Conservation (phyloP, 371 early-diverging fungal species). For the Syncephalastrum sp. region DNA sequence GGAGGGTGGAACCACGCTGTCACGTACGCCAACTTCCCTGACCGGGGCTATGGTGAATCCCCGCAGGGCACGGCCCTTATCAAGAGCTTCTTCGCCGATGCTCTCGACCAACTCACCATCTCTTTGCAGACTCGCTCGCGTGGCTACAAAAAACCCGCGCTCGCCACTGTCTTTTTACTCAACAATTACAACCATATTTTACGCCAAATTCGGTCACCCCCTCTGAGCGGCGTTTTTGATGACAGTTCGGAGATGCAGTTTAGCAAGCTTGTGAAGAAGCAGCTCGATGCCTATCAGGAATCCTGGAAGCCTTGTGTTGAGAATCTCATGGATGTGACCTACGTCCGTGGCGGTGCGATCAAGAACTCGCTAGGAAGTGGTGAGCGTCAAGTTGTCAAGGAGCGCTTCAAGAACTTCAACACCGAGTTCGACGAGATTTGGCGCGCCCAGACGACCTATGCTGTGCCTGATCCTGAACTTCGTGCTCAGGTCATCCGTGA, state of each 20-base stretch:
- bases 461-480: constrained; percentile 82
- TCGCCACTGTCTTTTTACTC: constrained; percentile 72
- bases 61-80: constrained; percentile 28
- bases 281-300: constrained; percentile 63
- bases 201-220: constrained; percentile 65
- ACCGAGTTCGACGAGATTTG: constrained; percentile 77
- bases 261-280: constrained; percentile 62
- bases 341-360: constrained; percentile 65
- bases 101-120: constrained; percentile 58
- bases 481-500: constrained; percentile 71
- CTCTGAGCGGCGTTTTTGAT: constrained; percentile 54
- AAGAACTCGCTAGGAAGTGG: constrained; percentile 62
- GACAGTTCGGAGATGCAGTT: constrained; percentile 54
- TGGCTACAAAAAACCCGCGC: constrained; percentile 75
- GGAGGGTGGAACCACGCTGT: constrained; percentile 62
- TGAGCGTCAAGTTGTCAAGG: constrained; percentile 75
- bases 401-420: constrained; percentile 86
- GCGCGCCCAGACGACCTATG: constrained; percentile 71
- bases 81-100: constrained; percentile 45
- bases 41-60: constrained; percentile 22
- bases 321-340: constrained; percentile 72
- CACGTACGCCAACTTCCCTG: constrained; percentile 4
- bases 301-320: constrained; percentile 77
- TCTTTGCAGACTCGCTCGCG: constrained; percentile 67
- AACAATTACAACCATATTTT: constrained; percentile 82